Evolutionary conservation across 495 filamentous ascomycete genomes (phyloP), one percentile per base, ranked within the genome.

Genomic region (Daldinia bambusicola): DNA sequence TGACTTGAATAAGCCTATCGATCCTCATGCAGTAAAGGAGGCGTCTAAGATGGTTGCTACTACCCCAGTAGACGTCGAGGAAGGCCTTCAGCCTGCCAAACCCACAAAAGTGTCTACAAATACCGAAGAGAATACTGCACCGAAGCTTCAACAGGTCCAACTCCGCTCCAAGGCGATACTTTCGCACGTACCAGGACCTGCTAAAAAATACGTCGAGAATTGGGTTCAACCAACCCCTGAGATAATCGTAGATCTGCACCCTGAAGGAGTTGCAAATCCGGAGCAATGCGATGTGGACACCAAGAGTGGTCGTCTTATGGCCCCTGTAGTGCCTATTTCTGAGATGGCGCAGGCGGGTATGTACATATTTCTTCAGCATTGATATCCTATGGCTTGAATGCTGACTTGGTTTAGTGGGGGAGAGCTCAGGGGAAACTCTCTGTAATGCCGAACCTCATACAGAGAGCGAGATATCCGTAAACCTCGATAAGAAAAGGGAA

Each of bases 241-340:
- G 4, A n/a, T 74, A 18, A 14, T 26, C 16, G 67, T 58, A 2
- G 18, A 58, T 7, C 75, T 79, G 26, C 26, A 69, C 10, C 30
- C 67, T 0, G n/a, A 59, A 20, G 52, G 55, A 0, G 37, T 60
- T 10, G 26, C 38, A 3, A 37, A 65, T 3, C 77, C 81, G 16
- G 76, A 69, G 43, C 38, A 45, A 0, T 74, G 72, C 26, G 81
- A 80, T 18, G 62, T 84, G 14, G 61, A 82, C 53, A 66, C 81
- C 1, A 6, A 51, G 13, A 79, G 71, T 0, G 80, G 81, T 16
- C 3, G 7, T 16, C 69, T 81, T 20, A 31, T 80, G 31, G 32
- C 59, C 6, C 79, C 79, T 0, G 34, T 79, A 4, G 16, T 48
- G 20, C 10, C 16, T 22, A 7, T 18, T 48, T 48, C 43, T 1